Evolutionary conservation across 176 grass and related monocot genomes (phyloP).

Genomic region (Paspalum notatum): DNA sequence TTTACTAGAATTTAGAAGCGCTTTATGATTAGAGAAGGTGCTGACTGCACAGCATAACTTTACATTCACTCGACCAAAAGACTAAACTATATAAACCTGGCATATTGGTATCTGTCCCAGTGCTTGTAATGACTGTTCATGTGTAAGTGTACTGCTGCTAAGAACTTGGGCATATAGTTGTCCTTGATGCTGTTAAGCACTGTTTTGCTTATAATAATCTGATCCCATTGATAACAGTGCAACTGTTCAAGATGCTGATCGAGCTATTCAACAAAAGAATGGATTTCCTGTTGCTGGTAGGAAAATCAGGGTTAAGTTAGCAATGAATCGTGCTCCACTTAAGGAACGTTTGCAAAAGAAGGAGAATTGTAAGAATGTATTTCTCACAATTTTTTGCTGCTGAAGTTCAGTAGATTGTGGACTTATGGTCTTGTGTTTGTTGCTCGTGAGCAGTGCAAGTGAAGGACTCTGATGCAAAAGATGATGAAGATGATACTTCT

Average conservation of each 20-base stretch:
- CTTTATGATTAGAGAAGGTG: constrained; percentile 1
- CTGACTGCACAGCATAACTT: not conserved
- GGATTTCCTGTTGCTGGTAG: constrained; percentile 66
- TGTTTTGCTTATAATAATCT: constrained; percentile 33
- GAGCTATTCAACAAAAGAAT: constrained; percentile 85
- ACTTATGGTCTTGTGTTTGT: constrained; percentile 29
- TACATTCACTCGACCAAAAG: not conserved
- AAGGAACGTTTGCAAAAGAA: constrained; percentile 70
- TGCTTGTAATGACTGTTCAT: not conserved
- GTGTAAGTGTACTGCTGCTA: not conserved
- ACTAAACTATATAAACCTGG: constrained; percentile 7
- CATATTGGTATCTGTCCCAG: not conserved
- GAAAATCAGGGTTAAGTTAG: constrained; percentile 90
- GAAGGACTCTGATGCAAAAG: constrained; percentile 50
- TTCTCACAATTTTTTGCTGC: constrained; percentile 18
- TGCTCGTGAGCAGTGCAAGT: constrained; percentile 39
- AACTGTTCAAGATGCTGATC: constrained; percentile 81
- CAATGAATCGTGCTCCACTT: constrained; percentile 70
- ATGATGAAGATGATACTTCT: constrained; percentile 44
- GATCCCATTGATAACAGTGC: constrained; percentile 51
- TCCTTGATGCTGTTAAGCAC: not conserved
- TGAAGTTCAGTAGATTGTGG: constrained; percentile 8
- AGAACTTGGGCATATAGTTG: not conserved
- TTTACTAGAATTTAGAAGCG: not conserved
- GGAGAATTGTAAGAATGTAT: constrained; percentile 58